Evolutionary conservation across 2,329 filamentous ascomycete species (phyloP).

Genomic region (Hirsutella rhossiliensis): DNA sequence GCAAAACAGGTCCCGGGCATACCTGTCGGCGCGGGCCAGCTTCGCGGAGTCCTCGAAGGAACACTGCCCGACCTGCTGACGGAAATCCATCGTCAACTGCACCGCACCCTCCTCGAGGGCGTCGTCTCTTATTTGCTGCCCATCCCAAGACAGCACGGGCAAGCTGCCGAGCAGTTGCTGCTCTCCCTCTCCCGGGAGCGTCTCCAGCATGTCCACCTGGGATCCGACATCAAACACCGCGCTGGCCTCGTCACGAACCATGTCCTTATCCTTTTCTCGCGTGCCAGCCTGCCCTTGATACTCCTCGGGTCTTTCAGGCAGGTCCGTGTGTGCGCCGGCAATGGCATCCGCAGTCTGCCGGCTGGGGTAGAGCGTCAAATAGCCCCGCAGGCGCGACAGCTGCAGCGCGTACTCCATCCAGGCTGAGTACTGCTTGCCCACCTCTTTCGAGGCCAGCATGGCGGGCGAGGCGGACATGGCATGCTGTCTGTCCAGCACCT

Average conservation of each 20-base stretch:
- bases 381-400: conserved; percentile 64
- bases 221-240: conserved; percentile 30
- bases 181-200: conserved; percentile 29
- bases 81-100: conserved; percentile 47
- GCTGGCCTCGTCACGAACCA: conserved; percentile 14
- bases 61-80: conserved; percentile 57
- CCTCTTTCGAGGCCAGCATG: conserved; percentile 38
- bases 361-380: conserved; percentile 69
- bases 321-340: conserved; percentile 65
- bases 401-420: conserved; percentile 73
- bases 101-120: conserved; percentile 31
- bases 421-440: conserved; percentile 58
- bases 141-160: conserved; percentile 54
- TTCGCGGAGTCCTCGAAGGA: conserved; percentile 16
- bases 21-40: conserved; percentile 15
- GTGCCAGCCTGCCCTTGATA: conserved; percentile 21
- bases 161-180: conserved; percentile 33
- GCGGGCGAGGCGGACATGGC: conserved; percentile 20
- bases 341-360: conserved; percentile 40
- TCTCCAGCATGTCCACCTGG: conserved; percentile 32
- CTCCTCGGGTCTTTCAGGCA: conserved; percentile 63
- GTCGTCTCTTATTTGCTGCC: conserved; percentile 28
- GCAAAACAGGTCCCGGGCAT: conserved; percentile 56
- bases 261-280: conserved; percentile 7
- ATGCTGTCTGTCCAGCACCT: conserved; percentile 38